Percentiles rank a stretch among this genome's conserved stretches.
These are phyloP conservation scores for Irpex sp. DNA, from an alignment of 1,284 basidiomycete genomes.

Conservation along the genomic window DNA sequence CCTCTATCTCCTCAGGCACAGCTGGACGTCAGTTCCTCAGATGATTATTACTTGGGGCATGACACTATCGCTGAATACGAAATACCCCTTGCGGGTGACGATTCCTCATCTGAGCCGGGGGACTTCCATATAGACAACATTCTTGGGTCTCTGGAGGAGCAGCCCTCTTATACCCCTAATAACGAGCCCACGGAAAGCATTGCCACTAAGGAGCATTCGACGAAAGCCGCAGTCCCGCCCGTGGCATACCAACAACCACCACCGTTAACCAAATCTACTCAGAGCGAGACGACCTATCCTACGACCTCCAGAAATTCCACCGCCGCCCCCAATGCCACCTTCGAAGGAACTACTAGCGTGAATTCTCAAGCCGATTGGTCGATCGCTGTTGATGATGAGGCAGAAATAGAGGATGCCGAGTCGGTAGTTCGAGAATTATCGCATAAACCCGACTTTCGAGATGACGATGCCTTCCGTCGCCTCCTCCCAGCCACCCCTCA, in stretches of 20 bases:
- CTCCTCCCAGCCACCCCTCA: background rate
- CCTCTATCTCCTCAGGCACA: background rate
- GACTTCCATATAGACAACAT: background rate
- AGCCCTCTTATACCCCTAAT: background rate
- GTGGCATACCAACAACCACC: too few species aligned
- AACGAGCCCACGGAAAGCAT: background rate
- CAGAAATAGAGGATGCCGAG: conserved; percentile 19
- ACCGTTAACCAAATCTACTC: too few species aligned
- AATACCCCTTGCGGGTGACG: background rate
- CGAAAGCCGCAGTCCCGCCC: background rate
- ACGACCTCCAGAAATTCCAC: too few species aligned
- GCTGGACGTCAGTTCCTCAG: background rate
- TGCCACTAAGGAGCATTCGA: background rate
- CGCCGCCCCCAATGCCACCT: too few species aligned
- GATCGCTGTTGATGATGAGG: conserved; percentile 5
- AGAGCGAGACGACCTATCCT: too few species aligned
- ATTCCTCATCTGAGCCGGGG: background rate
- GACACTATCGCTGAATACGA: conserved; percentile 2
- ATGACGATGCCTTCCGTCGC: conserved; percentile 7
- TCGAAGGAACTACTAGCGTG: too few species aligned
- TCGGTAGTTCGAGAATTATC: conserved; percentile 30
- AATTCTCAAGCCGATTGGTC: conserved; percentile 10
- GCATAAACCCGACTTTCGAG: conserved; percentile 23
- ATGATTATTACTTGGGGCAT: background rate
- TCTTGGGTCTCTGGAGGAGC: background rate